Evolutionary conservation across 805 yeast species (phyloP), one percentile per base, ranked within the genome.

Genomic region (Grigorovia jiainica): DNA sequence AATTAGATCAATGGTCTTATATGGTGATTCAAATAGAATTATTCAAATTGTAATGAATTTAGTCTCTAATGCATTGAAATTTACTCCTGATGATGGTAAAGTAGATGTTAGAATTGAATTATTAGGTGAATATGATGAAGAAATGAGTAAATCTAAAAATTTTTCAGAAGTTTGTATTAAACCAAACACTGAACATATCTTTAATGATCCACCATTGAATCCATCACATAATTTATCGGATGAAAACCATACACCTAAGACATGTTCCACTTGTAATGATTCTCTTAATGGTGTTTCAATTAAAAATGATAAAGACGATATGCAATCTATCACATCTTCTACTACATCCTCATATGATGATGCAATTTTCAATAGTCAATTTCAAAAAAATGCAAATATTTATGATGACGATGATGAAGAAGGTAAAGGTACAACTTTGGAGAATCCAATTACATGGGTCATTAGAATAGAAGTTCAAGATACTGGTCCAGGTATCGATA

Each of bases 401-500:
- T 53, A 60, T 34, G 60, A 50, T 7, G 55, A 54, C 15, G 47
- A 49, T 4, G 48, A 45, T 3, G 51, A 43, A 15, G 52, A 46
- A 10, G 53, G 54, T 18, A 16, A 49, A 3, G 61, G 59, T 10
- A 43, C 47, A 5, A 47, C 53, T n/a, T 31, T 65, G 1, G 47
- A 47, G 3, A 41, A 47, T 0, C 53, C 56, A 8, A 66, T 58
- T 35, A 59, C 56, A 4, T 66, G 67, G 70, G 71, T 64, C 0
- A 58, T 67, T 36, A 35, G 52, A 47, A 75, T 89, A 39, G 77
- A 78, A 44, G 96, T 90, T 10, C 72, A 71, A 30, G 98, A 90
- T 58, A 86, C 95, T 0, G 97, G 98, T 3, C 89, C 97, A 0
- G 98, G 98, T 45, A 89, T 90, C 41, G 94, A 86, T 33, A 78